Percentiles rank a stretch among this genome's conserved stretches.
Evolutionary conservation across 371 early-diverging fungal species (phyloP).

Genomic region (Mucor mucedo): DNA sequence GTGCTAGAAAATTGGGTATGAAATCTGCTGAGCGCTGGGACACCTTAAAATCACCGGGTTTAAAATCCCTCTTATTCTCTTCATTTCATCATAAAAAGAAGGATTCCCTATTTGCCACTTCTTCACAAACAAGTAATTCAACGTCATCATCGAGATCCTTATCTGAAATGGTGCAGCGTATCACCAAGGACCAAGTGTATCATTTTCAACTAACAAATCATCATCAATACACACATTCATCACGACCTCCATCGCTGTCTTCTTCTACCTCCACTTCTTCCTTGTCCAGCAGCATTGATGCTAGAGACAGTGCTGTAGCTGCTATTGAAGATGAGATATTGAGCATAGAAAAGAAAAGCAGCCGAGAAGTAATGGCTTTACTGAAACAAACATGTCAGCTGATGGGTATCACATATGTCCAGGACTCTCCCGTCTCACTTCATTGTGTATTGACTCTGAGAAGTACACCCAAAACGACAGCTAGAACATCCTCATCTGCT

Average conservation of each 20-base stretch:
- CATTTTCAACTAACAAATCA: conserved; percentile 34
- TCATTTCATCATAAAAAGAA: conserved; percentile 25
- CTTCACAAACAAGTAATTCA: conserved; percentile 9
- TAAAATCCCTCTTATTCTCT: conserved; percentile 23
- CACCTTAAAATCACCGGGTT: conserved; percentile 17
- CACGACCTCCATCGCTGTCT: conserved; percentile 37
- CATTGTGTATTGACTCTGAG: conserved; percentile 45
- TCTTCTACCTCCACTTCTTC: conserved; percentile 34
- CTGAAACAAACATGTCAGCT: conserved; percentile 43
- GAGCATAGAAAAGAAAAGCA: conserved; percentile 10
- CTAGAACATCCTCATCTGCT: conserved; percentile 6
- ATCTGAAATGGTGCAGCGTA: conserved; percentile 37
- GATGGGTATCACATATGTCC: conserved; percentile 48
- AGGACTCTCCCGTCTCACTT: conserved; percentile 29
- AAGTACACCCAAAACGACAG: conserved; percentile 23
- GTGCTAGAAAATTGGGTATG: conserved; percentile 39
- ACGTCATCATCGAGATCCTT: conserved; percentile 18
- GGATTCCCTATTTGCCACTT: not conserved
- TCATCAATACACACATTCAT: conserved; percentile 14
- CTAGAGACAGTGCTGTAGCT: conserved; percentile 12
- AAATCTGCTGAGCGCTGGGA: conserved; percentile 45
- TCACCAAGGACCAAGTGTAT: conserved; percentile 45
- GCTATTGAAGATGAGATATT: conserved; percentile 15
- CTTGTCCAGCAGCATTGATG: conserved; percentile 13
- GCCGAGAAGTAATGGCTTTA: conserved; percentile 36